A percentile compares a stretch with the other conserved stretches of the same genome.
phyloP scores from a whole-genome alignment of 768 basidiomycete genomes.

The Hypholoma fasciculare region DNA sequence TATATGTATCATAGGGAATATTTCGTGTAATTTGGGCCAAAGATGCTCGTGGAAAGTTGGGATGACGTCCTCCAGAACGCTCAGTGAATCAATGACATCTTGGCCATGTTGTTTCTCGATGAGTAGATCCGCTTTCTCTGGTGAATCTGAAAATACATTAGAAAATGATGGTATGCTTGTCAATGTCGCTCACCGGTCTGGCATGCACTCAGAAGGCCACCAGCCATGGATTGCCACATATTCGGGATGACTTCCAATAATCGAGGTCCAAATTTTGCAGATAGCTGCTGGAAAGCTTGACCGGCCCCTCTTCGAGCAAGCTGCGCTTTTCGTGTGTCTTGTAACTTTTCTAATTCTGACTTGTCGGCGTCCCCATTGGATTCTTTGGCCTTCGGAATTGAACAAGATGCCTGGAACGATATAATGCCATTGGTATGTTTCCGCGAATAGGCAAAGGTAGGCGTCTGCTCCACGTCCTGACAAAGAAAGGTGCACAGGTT shows the following conservation, averaged over 20 bases:
- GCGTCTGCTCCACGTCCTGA: slow-evolving; percentile 86
- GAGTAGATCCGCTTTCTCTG: slow-evolving; percentile 57
- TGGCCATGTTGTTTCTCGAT: slow-evolving; percentile 81
- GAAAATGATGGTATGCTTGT: background rate
- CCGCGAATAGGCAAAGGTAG: slow-evolving; percentile 76
- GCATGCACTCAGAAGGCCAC: slow-evolving; percentile 70
- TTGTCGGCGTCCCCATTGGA: slow-evolving; percentile 35
- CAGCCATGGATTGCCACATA: slow-evolving; percentile 93
- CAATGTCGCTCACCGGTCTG: slow-evolving; percentile 51
- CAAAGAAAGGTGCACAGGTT: slow-evolving; percentile 97
- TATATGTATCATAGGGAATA: slow-evolving; percentile 75
- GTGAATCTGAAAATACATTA: slow-evolving; percentile 41
- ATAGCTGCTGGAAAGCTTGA: slow-evolving; percentile 79
- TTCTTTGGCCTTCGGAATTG: slow-evolving; percentile 32
- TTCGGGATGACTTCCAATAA: slow-evolving; percentile 84
- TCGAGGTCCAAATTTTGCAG: slow-evolving; percentile 67
- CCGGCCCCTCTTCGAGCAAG: slow-evolving; percentile 86
- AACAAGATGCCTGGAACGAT: slow-evolving; percentile 57
- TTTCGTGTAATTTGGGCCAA: slow-evolving; percentile 63
- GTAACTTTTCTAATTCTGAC: slow-evolving; percentile 39
- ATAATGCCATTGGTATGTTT: slow-evolving; percentile 72
- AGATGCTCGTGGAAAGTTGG: slow-evolving; percentile 73
- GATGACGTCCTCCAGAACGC: slow-evolving; percentile 81
- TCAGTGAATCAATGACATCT: slow-evolving; percentile 90
- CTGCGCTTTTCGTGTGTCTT: slow-evolving; percentile 62